Evolutionary conservation across 768 basidiomycete species (phyloP).

Genomic region (Amanita thiersii): DNA sequence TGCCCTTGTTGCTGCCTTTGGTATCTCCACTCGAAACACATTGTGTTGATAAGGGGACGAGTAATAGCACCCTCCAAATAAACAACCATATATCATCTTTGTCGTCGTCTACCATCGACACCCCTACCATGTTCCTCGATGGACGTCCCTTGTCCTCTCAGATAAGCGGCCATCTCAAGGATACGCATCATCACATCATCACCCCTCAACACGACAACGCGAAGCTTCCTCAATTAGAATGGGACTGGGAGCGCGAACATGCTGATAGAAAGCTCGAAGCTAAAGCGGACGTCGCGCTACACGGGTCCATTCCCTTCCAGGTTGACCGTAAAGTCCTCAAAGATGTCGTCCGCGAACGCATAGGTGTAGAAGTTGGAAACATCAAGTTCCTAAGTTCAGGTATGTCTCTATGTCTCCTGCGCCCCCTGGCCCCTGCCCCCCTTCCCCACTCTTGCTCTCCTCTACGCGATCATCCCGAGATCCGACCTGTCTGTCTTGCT

Average conservation of each 20-base stretch:
- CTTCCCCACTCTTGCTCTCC: conserved; percentile 11
- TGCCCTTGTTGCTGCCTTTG: no score
- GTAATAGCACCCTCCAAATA: no score
- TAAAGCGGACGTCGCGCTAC: conserved; percentile 52
- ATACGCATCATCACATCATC: conserved; percentile 8
- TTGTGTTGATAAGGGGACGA: no score
- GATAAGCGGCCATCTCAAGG: conserved; percentile 5
- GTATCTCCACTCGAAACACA: no score
- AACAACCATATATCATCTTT: no score
- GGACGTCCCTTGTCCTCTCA: no score
- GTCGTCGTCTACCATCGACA: no score
- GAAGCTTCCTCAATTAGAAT: no score
- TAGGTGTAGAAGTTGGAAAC: conserved; percentile 55
- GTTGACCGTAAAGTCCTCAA: conserved; percentile 70
- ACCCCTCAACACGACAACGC: no score
- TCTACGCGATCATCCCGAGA: conserved; percentile 9
- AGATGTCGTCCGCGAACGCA: conserved; percentile 70
- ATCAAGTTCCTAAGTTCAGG: conserved; percentile 73
- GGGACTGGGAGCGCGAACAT: conserved; percentile 69
- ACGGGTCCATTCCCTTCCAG: conserved; percentile 59
- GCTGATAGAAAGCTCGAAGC: conserved; percentile 61
- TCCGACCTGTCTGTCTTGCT: conserved; percentile 4
- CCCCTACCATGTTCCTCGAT: no score
- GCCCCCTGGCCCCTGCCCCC: no score
- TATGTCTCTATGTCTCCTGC: conserved; percentile 25